Conservation (phyloP, 306 rosid species). For the Nissolia schottii region DNA sequence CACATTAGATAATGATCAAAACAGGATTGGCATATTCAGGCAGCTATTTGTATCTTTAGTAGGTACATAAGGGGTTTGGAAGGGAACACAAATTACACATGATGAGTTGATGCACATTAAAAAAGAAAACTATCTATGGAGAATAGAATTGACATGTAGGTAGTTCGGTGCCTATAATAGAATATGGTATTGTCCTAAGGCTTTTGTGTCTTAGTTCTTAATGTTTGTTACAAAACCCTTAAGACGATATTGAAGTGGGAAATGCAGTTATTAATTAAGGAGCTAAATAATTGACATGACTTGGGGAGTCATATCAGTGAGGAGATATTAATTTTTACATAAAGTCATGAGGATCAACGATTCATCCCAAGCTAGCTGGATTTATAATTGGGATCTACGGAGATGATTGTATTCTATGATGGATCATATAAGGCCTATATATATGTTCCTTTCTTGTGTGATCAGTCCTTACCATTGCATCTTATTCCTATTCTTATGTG, state of each 20-base stretch:
- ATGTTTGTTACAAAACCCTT: neutral
- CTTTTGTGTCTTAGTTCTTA: conserved; percentile 22
- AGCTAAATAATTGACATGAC: too few relatives aligned
- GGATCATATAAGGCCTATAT: too few relatives aligned
- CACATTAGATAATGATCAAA: neutral
- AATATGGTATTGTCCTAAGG: conserved; percentile 4
- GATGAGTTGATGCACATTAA: neutral
- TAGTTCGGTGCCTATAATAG: conserved; percentile 12
- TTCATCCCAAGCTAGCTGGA: too few relatives aligned
- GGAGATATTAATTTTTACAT: too few relatives aligned
- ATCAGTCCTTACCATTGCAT: neutral
- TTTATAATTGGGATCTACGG: neutral
- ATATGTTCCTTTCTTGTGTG: neutral
- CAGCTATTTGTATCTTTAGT: conserved; percentile 10
- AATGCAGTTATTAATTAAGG: neutral
- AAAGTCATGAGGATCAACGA: too few relatives aligned
- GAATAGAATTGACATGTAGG: neutral
- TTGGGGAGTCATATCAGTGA: too few relatives aligned
- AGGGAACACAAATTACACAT: conserved; percentile 24
- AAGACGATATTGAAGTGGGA: too few relatives aligned
- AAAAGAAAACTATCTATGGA: neutral
- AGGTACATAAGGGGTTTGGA: conserved; percentile 15
- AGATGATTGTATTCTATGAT: neutral
- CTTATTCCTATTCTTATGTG: neutral
- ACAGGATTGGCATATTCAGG: neutral